A percentile compares a stretch with the other conserved stretches of the same genome.
Conservation (phyloP, 2,329 filamentous ascomycete genomes). For the Coleophoma eucalyptorum region DNA sequence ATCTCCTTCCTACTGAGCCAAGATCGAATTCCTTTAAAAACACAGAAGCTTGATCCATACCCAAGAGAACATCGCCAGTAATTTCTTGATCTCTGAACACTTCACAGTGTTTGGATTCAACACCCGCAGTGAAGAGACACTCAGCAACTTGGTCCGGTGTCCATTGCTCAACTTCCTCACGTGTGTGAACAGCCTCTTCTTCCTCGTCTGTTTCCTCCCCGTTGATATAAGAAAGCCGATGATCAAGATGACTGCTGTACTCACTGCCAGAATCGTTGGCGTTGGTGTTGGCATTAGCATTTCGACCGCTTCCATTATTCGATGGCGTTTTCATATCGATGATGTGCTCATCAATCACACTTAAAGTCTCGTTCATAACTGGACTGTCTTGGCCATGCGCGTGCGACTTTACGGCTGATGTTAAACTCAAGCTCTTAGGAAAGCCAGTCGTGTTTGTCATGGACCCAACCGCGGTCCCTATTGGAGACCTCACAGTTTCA, state of each 20-base stretch:
- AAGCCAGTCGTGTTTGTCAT: constrained; percentile 31
- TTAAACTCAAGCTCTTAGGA: constrained; percentile 30
- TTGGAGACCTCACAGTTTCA: background rate
- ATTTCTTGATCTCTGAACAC: constrained; percentile 97
- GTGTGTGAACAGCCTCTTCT: constrained; percentile 66
- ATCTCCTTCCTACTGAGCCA: constrained; percentile 80
- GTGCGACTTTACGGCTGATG: constrained; percentile 42
- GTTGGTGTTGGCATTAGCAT: constrained; percentile 24
- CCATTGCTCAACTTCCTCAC: constrained; percentile 77
- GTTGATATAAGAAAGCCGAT: constrained; percentile 84
- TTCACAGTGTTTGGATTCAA: constrained; percentile 87
- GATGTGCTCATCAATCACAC: constrained; percentile 96
- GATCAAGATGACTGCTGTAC: constrained; percentile 76
- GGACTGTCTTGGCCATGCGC: constrained; percentile 56
- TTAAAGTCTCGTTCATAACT: constrained; percentile 90
- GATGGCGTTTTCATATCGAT: constrained; percentile 69
- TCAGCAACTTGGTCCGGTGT: constrained; percentile 79
- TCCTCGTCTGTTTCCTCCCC: constrained; percentile 96
- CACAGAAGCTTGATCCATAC: constrained; percentile 92
- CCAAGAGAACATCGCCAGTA: constrained; percentile 84
- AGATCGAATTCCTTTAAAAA: constrained; percentile 96
- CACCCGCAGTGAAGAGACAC: constrained; percentile 78
- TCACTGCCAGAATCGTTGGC: constrained; percentile 81
- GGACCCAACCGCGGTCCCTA: constrained; percentile 8
- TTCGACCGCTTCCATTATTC: constrained; percentile 35